These are phyloP conservation scores for Penicillium sp. DNA, from an alignment of 2,329 filamentous ascomycete genomes.

Conservation along the genomic window DNA sequence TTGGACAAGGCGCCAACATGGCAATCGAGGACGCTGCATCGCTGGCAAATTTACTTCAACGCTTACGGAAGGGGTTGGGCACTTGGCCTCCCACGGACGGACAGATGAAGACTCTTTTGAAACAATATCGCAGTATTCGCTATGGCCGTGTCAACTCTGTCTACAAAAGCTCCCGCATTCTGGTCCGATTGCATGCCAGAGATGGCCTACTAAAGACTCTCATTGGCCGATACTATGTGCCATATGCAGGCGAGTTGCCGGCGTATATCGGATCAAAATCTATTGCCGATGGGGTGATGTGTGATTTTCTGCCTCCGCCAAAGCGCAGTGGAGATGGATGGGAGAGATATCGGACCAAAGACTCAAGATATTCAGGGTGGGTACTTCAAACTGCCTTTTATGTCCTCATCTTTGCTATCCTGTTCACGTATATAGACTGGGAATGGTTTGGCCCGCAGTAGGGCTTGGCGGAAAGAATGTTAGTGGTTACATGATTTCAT, in stretches of 20 bases:
- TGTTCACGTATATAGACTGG: background rate
- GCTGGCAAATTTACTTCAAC: background rate
- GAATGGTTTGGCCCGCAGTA: background rate
- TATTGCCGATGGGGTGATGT: background rate
- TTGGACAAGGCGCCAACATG: background rate
- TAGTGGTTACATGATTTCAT: background rate
- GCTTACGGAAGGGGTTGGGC: background rate
- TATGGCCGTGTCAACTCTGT: background rate
- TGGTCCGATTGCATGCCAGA: background rate
- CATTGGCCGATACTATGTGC: background rate
- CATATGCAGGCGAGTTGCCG: background rate
- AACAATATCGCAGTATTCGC: background rate
- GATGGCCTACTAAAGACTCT: background rate
- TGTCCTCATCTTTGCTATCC: background rate
- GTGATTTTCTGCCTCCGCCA: background rate
- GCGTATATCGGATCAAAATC: background rate
- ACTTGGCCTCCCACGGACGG: background rate
- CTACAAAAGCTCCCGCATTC: background rate
- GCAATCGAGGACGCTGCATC: background rate
- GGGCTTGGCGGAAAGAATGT: background rate
- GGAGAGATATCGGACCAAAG: background rate
- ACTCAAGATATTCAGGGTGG: background rate
- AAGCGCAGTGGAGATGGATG: background rate
- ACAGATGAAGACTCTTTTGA: background rate
- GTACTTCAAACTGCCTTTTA: background rate